phyloP scores from a whole-genome alignment of 257 asterid species.

The Penstemon barbatus region DNA sequence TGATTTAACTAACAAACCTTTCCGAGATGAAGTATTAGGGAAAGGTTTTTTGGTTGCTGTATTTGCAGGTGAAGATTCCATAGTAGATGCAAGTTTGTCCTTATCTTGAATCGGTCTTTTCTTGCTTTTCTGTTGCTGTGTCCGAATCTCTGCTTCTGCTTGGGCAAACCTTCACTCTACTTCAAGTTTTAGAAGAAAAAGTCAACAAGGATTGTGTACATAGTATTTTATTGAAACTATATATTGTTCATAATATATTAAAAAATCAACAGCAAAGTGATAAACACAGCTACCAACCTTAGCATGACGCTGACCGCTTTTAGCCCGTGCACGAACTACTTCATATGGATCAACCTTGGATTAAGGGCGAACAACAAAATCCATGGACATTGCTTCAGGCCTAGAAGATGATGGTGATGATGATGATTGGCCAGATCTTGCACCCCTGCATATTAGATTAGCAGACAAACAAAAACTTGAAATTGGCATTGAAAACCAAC shows the following conservation, averaged over 20 bases:
- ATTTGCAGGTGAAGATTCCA: constrained; percentile 26
- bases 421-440: constrained; percentile 67
- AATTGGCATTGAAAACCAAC: background rate
- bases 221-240: too few species aligned
- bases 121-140: constrained; percentile 50
- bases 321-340: constrained; percentile 49
- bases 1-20: constrained; percentile 41
- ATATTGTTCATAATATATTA: too few species aligned
- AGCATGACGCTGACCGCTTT: constrained; percentile 44
- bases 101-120: constrained; percentile 40
- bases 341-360: constrained; percentile 65
- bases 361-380: constrained; percentile 64
- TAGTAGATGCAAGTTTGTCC: constrained; percentile 14
- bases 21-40: constrained; percentile 35
- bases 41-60: constrained; percentile 9
- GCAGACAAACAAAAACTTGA: constrained; percentile 19
- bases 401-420: constrained; percentile 52
- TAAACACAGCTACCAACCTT: constrained; percentile 35
- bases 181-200: too few species aligned
- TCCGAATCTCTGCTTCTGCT: constrained; percentile 58
- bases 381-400: constrained; percentile 57
- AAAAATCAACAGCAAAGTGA: too few species aligned
- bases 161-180: constrained; percentile 73
- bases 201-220: too few species aligned
- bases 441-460: constrained; percentile 47